Evolutionary conservation across 257 asterid species (phyloP), one percentile per base, ranked within the genome.

Genomic region (Plantago ovata): DNA sequence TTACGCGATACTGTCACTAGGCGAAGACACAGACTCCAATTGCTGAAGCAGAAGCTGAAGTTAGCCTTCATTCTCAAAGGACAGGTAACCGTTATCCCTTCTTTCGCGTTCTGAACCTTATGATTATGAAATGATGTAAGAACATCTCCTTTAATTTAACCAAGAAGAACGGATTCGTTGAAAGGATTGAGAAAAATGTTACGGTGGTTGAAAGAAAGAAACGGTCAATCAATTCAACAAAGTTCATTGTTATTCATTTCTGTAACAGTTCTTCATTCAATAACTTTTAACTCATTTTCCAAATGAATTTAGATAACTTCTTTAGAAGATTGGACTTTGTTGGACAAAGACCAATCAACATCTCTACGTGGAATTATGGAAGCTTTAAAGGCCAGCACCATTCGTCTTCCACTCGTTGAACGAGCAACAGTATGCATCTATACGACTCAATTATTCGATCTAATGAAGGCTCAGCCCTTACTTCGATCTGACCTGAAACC

Each of bases 301-400:
- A 61, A 63, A 62, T n/a, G n/a, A n/a, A n/a, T n/a, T n/a, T 59
- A 92, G 98, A 75, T 85, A 69, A 63, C 50, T 36, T 72, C 36
- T 65, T 72, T 92, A 63, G 96, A 84, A 71, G 84, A 72, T 49
- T 88, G 95, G 95, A 84, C 79, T 23, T 78, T 79, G 24, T 48
- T 83, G 62, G 98, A 84, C 57, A 83, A 85, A 68, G 93, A 80
- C 56, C 95, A 88, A 67, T 77, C 69, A 4, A 69, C 81, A 49
- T 80, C 91, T 67, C 63, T 92, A 71, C 68, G 74, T 38, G 96
- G 98, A 61, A 95, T 90, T 49, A 92, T 79, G 43, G 96, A 88
- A 79, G 90, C 96, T 52, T 74, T 92, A 69, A 88, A 75, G 62
- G 96, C 94, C 53, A 92, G 96, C 85, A 88, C 94, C 60, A 89